phyloP scores from a whole-genome alignment of 495 filamentous ascomycete genomes.

The Penicillium subrubescens region DNA sequence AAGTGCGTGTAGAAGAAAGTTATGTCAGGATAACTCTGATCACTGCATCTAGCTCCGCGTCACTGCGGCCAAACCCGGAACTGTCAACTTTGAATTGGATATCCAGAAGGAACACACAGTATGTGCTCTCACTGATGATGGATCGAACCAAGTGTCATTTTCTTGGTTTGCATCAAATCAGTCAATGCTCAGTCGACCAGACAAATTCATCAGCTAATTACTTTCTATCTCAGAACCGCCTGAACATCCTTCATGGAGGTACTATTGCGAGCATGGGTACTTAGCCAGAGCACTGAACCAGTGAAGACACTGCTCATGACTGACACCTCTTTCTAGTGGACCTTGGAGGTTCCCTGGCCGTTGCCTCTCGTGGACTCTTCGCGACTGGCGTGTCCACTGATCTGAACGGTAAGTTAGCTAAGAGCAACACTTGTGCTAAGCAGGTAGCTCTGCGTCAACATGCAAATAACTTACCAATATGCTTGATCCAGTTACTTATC shows the following conservation, averaged over 20 bases:
- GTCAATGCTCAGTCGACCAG: background rate
- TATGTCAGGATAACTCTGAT: background rate
- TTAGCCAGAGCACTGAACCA: background rate
- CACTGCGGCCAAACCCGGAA: slow-evolving; percentile 72
- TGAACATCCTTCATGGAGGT: slow-evolving; percentile 89
- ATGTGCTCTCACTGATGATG: slow-evolving; percentile 15
- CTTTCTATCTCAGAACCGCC: slow-evolving; percentile 66
- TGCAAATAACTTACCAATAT: background rate
- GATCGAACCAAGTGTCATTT: background rate
- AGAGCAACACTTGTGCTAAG: background rate
- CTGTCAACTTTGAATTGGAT: slow-evolving; percentile 84
- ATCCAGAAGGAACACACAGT: slow-evolving; percentile 90
- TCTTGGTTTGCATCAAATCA: background rate
- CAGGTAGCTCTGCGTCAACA: background rate
- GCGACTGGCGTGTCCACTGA: slow-evolving; percentile 93
- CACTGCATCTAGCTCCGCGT: slow-evolving; percentile 64
- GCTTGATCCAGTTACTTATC: slow-evolving; percentile 73
- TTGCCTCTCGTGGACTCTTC: slow-evolving; percentile 85
- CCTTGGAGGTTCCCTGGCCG: slow-evolving; percentile 88
- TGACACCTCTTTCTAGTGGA: slow-evolving; percentile 61
- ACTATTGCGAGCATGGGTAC: slow-evolving; percentile 90
- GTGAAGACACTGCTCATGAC: background rate
- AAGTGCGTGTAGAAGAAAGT: background rate
- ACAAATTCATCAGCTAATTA: background rate
- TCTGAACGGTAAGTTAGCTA: slow-evolving; percentile 65